Evolutionary conservation across 2,329 filamentous ascomycete species (phyloP), one percentile per base, ranked within the genome.

Genomic region (Aspergillus texensis): DNA sequence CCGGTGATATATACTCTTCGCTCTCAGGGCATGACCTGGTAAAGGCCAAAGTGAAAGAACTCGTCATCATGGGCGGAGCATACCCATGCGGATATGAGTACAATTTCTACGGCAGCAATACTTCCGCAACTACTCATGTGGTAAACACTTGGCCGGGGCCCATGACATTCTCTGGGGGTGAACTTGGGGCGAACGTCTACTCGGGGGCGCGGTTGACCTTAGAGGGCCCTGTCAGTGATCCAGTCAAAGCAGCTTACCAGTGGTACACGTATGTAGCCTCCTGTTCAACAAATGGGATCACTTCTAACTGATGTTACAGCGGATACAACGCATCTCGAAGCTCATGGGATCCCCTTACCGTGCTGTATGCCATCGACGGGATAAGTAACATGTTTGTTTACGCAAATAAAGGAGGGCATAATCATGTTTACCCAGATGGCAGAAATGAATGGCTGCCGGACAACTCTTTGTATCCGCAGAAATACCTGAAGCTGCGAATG

Each of bases 181-280:
- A 64, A 43, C 43, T 64, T 16, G 62, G 62, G n/a, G 30, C 9
- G 24, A 26, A 34, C 14, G 62, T 62, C n/a, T 56, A 48, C 41
- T 58, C 62, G 4, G 62, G 59, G 6, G 59, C 36, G 3, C 46
- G 41, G n/a, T 14, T 64, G 9, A 59, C 21, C 24, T 52, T 48
- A 6, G 55, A 64, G 6, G 62, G 48, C 1, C 55, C 50, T 4
- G 9, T 3, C 6, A 26, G 26, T 16, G 62, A 64, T 41, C 62
- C 62, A 1, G 55, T 59, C 6, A 50, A 21, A 8, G 39, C 62
- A 30, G 62, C 62, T 11, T 64, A 64, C 28, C 10, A 8, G 34
- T 64, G 62, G 62, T 59, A 64, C 19, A 64, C 50, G 62, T 64
- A 50, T 21, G 58, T 61, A 28, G 24, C n/a, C 24, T 30, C 43